A percentile compares a stretch with the other conserved stretches of the same genome.
Evolutionary conservation across 2,329 filamentous ascomycete genomes (phyloP).

Genomic region (Pseudogymnoascus sp.): DNA sequence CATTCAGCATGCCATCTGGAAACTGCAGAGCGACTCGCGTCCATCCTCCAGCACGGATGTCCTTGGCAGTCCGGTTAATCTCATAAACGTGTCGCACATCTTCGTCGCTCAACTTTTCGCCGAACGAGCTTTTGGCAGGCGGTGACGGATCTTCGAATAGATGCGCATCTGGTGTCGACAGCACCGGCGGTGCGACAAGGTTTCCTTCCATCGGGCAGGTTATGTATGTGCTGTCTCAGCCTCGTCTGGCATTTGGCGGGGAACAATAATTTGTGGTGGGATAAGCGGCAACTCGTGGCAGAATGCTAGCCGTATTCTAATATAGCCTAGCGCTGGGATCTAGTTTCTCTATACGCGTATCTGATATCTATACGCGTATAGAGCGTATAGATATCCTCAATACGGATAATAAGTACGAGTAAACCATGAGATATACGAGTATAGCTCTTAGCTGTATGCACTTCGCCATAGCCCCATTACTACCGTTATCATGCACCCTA

Average conservation of each 20-base stretch:
- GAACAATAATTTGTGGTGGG: constrained; percentile 10
- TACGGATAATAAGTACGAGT: neutral
- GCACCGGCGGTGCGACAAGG: constrained; percentile 48
- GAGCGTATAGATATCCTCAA: neutral
- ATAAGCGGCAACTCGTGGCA: neutral
- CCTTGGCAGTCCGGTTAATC: constrained; percentile 67
- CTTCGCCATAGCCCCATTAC: neutral
- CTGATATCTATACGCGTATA: neutral
- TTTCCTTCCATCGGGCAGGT: constrained; percentile 36
- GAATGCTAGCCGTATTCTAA: neutral
- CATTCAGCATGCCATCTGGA: constrained; percentile 82
- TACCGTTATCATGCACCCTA: neutral
- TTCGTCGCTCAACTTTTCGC: constrained; percentile 42
- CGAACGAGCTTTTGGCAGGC: neutral
- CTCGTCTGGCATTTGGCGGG: constrained; percentile 3
- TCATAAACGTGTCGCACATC: constrained; percentile 77
- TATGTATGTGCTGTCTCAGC: neutral
- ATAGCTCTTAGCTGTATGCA: neutral
- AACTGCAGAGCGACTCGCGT: constrained; percentile 85
- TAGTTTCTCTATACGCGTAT: neutral
- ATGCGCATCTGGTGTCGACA: constrained; percentile 57
- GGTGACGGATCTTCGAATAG: constrained; percentile 46
- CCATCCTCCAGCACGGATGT: constrained; percentile 68
- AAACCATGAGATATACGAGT: neutral
- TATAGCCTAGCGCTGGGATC: neutral